Percentiles rank a stretch among this genome's conserved stretches.
Evolutionary conservation across 805 yeast species (phyloP).

Genomic region (Kazachstania viticola): DNA sequence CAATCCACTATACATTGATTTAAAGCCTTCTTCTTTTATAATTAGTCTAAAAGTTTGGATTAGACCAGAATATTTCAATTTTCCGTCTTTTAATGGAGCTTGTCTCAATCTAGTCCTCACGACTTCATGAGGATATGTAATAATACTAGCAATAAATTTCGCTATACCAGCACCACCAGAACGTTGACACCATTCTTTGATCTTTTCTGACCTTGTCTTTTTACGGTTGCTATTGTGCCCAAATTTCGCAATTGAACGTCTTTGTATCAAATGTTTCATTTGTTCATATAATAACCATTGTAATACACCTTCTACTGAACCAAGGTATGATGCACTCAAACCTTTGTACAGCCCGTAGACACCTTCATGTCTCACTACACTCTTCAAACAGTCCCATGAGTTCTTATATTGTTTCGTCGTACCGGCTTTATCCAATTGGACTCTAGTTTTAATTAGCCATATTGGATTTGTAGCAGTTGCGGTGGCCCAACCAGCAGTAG

Average conservation of each 20-base stretch:
- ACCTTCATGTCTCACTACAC: slow-evolving; percentile 70
- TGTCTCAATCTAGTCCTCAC: slow-evolving; percentile 92
- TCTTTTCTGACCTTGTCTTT: slow-evolving; percentile 42
- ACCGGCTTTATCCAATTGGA: slow-evolving; percentile 76
- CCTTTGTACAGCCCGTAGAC: slow-evolving; percentile 74
- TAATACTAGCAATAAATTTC: slow-evolving; percentile 79
- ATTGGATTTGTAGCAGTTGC: slow-evolving; percentile 96
- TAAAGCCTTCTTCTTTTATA: slow-evolving; percentile 85
- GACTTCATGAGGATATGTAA: slow-evolving; percentile 96
- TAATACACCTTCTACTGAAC: slow-evolving; percentile 82
- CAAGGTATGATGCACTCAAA: slow-evolving; percentile 86
- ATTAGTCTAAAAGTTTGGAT: slow-evolving; percentile 77
- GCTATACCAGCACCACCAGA: slow-evolving; percentile 98
- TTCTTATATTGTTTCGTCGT: slow-evolving; percentile 57
- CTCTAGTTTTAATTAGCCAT: slow-evolving; percentile 90
- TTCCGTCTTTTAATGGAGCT: slow-evolving; percentile 74
- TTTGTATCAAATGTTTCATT: slow-evolving; percentile 63
- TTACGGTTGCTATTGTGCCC: slow-evolving; percentile 25
- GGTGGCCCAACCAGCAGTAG: slow-evolving; percentile 86
- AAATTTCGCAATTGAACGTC: slow-evolving; percentile 34
- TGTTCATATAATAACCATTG: slow-evolving; percentile 97
- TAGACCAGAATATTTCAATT: slow-evolving; percentile 80
- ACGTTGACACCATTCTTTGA: slow-evolving; percentile 87
- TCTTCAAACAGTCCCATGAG: slow-evolving; percentile 71
- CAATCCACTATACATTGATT: slow-evolving; percentile 91